These are phyloP conservation scores for Cyathus striatus DNA, from an alignment of 768 basidiomycete genomes.

Conservation along the genomic window DNA sequence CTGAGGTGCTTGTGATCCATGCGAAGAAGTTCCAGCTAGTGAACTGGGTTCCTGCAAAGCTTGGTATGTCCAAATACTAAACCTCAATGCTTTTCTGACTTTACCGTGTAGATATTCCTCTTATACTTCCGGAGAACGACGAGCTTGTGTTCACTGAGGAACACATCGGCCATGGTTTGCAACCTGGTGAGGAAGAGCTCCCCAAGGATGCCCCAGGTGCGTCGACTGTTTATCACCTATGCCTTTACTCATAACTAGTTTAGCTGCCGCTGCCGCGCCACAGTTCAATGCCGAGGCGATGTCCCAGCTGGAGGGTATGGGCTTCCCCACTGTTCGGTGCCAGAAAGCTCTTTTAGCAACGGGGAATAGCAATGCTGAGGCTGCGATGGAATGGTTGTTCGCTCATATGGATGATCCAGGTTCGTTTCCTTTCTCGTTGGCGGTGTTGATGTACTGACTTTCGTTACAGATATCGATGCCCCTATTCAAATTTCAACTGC, in stretches of 20 bases:
- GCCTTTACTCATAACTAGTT: not conserved
- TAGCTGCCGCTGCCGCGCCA: conserved; percentile 36
- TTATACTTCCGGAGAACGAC: conserved; percentile 59
- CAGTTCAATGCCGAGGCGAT: conserved; percentile 74
- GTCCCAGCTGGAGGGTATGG: conserved; percentile 81
- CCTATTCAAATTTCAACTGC: conserved; percentile 45
- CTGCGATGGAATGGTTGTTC: conserved; percentile 96
- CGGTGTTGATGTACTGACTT: not conserved
- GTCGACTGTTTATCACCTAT: conserved; percentile 3
- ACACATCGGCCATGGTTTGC: conserved; percentile 68
- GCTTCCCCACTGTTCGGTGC: conserved; percentile 81
- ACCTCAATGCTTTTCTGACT: conserved; percentile 1
- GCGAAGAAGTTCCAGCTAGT: conserved; percentile 93
- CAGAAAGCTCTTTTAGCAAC: conserved; percentile 91
- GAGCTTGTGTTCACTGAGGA: conserved; percentile 50
- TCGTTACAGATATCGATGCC: conserved; percentile 76
- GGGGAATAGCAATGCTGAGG: conserved; percentile 67
- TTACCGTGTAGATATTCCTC: conserved; percentile 69
- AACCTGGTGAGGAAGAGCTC: conserved; percentile 63
- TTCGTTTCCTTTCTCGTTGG: conserved; percentile 20
- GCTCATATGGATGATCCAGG: conserved; percentile 93
- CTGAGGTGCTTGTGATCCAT: conserved; percentile 82
- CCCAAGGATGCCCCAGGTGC: conserved; percentile 44
- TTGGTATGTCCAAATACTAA: conserved; percentile 48
- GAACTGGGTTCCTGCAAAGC: conserved; percentile 94